Conservation (phyloP, 441 rosid genomes). For the Erodium texanum region DNA sequence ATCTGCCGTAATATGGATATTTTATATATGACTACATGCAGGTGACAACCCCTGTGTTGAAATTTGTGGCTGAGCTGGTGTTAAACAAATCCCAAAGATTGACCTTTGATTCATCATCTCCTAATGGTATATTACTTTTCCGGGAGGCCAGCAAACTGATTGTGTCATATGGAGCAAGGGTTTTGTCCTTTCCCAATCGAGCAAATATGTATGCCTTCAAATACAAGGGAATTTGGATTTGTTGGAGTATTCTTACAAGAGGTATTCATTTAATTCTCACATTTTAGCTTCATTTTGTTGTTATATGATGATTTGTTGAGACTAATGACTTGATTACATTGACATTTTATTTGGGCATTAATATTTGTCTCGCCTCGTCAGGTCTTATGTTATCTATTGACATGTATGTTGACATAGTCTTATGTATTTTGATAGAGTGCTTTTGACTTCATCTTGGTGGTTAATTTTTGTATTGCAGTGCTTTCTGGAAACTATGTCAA, state of each 20-base stretch:
- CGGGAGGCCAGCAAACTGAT: conserved; percentile 98
- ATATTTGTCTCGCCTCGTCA: not conserved
- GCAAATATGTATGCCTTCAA: conserved; percentile 93
- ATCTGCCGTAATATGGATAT: not conserved
- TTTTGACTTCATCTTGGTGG: not conserved
- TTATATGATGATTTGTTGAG: not conserved
- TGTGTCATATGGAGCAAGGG: conserved; percentile 92
- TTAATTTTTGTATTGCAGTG: conserved; percentile 45
- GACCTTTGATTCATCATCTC: conserved; percentile 92
- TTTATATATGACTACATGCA: conserved; percentile 28
- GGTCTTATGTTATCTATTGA: too few relatives aligned
- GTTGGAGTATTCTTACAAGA: conserved; percentile 80
- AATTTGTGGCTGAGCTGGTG: conserved; percentile 98
- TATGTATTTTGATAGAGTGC: not conserved
- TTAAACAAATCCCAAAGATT: conserved; percentile 89
- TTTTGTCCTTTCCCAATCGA: conserved; percentile 83
- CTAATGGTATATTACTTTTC: conserved; percentile 98
- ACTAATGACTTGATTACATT: not conserved
- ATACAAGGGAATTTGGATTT: conserved; percentile 98
- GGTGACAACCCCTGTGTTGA: conserved; percentile 93
- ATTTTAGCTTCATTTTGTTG: not conserved
- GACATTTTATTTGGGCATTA: not conserved
- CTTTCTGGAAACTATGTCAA: conserved; percentile 91
- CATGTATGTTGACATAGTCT: not conserved
- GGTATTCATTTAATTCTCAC: conserved; percentile 36